phyloP scores from a whole-genome alignment of 208 protist species.

The Leptomonas seymouri region DNA sequence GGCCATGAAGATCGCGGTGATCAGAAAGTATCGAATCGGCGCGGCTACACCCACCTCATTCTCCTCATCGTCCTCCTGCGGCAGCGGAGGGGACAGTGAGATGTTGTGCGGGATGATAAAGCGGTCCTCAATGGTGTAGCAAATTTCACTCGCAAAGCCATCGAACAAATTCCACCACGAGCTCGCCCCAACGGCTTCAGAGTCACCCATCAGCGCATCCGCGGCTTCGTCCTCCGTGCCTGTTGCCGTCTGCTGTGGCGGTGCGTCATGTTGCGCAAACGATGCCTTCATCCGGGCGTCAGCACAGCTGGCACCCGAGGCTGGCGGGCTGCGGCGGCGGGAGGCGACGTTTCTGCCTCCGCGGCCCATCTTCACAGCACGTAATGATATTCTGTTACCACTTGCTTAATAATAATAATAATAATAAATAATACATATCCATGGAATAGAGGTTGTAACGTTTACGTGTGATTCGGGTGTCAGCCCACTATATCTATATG shows the following conservation, averaged over 20 bases:
- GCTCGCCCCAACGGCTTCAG: neutral
- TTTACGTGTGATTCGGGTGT: too few species aligned
- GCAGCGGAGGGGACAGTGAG: neutral
- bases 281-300: neutral
- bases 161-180: constrained; percentile 1
- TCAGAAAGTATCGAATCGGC: constrained; percentile 25
- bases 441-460: too few species aligned
- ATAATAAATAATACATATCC: too few species aligned
- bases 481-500: too few species aligned
- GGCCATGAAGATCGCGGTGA: constrained; percentile 11
- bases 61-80: neutral
- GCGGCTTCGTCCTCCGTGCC: neutral
- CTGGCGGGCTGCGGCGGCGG: neutral
- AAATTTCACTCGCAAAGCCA: neutral
- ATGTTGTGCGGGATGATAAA: constrained; percentile 27
- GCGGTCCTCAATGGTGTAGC: constrained; percentile 28
- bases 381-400: neutral
- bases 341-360: neutral
- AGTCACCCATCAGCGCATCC: neutral
- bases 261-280: neutral
- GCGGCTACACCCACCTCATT: neutral
- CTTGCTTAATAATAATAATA: neutral
- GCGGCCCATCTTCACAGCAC: neutral
- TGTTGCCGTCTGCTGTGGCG: neutral
- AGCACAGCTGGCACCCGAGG: neutral